Evolutionary conservation across 768 basidiomycete genomes (phyloP), one percentile per base, ranked within the genome.

Genomic region (Ramaria sp.): DNA sequence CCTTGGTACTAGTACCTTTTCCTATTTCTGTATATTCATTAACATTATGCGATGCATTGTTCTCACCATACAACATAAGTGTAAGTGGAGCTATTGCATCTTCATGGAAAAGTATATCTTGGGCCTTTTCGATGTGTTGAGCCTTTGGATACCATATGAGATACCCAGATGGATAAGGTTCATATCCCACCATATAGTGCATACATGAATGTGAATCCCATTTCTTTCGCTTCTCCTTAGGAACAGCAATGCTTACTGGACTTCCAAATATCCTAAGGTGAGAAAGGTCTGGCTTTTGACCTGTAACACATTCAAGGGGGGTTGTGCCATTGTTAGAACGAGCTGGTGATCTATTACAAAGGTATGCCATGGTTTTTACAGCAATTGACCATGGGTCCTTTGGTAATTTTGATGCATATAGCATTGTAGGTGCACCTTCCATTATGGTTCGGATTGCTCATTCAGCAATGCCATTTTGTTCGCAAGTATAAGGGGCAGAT

Each of bases 161-260:
- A 16, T 47, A 47, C 9, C 44, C 44, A 30, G 24, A 5, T 3
- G 24, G 5, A 22, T 47, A 47, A 25, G 44, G 44, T 47, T 47
- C 24, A 22, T 47, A 47, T 30, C 44, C 20, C 5, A 47, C 44
- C 44, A 47, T 47, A 25, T 47, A 47, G 12, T 20, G 8, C 44
- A 47, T 47, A 5, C 22, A 16, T 12, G 6, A 47, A 5, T 16
- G 6, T 47, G 24, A 47, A 20, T 47, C 44, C 44, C 44, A 47
- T 25, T 47, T 47, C 44, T 24, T 24, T 16, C 28, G 16, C 24
- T 47, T 47, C 44, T 53, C 20, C 15, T 32, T 53, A 25, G 42
- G 42, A 3, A 53, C 30, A 9, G 39, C 52, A 32, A 43, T 25
- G 44, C 52, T 53, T 16, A 53, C 52, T n/a, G 52, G 52, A 24